Percentiles rank a stretch among this genome's conserved stretches.
These are phyloP conservation scores for Piper longum DNA, from an alignment of 164 flowering plant genomes.

Conservation along the genomic window DNA sequence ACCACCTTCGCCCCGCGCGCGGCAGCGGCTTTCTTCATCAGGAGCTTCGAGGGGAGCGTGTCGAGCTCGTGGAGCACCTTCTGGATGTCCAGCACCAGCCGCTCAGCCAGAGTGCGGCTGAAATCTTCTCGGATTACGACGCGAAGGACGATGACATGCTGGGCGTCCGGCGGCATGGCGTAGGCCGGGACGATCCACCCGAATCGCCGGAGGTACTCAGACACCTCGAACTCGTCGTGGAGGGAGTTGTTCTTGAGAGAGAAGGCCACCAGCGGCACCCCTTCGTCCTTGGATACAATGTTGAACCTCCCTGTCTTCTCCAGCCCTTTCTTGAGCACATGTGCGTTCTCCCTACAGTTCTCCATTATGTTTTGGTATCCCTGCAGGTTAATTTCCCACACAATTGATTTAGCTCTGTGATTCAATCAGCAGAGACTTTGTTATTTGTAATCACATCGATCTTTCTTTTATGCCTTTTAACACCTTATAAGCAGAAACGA, in stretches of 20 bases:
- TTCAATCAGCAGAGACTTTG: too few species aligned
- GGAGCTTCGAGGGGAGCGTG: slow-evolving; percentile 7
- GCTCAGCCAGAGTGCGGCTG: slow-evolving; percentile 40
- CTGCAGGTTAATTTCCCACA: slow-evolving; percentile 10
- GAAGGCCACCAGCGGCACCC: slow-evolving; percentile 55
- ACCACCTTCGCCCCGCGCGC: slow-evolving; percentile 14
- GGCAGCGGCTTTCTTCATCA: slow-evolving; percentile 7
- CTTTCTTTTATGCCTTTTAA: too few species aligned
- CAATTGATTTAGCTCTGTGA: too few species aligned
- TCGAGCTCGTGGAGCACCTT: slow-evolving; percentile 39
- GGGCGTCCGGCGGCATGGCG: slow-evolving; percentile 24
- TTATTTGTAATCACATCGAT: too few species aligned
- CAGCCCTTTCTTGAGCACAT: slow-evolving; percentile 26
- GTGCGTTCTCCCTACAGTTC: slow-evolving; percentile 48
- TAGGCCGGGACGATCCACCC: slow-evolving; percentile 68
- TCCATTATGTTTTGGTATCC: slow-evolving; percentile 45
- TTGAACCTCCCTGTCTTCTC: slow-evolving; percentile 39
- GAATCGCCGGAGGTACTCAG: slow-evolving; percentile 33
- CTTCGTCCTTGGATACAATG: slow-evolving; percentile 45
- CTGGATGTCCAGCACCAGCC: slow-evolving; percentile 29
- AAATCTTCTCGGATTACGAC: slow-evolving; percentile 61
- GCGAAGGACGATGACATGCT: slow-evolving; percentile 19
- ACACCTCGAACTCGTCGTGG: slow-evolving; percentile 37
- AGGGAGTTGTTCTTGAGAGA: slow-evolving; percentile 40
- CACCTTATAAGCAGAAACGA: too few species aligned